Percentiles rank a stretch among this genome's conserved stretches.
Evolutionary conservation across 768 basidiomycete genomes (phyloP).

Genomic region (Butyriboletus loyo): DNA sequence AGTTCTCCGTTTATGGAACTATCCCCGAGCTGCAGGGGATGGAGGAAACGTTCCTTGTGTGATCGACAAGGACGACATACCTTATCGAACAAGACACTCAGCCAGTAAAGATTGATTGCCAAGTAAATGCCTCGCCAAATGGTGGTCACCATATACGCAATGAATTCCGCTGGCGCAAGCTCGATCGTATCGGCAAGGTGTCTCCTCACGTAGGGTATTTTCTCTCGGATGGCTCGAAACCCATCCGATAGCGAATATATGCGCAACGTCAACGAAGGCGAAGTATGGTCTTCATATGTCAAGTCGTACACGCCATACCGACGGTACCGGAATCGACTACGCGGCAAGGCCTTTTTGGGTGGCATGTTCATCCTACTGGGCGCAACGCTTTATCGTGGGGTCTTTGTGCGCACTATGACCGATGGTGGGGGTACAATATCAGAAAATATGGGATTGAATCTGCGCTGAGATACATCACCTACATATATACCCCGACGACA

Average conservation of each 20-base stretch:
- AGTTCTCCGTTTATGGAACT: neutral
- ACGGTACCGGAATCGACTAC: conserved; percentile 7
- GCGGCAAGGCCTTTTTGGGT: neutral
- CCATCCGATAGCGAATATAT: neutral
- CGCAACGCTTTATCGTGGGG: neutral
- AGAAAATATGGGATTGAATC: neutral
- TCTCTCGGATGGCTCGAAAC: neutral
- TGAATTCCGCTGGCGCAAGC: conserved; percentile 20
- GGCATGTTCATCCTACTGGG: neutral
- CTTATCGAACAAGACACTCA: conserved; percentile 30
- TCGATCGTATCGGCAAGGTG: conserved; percentile 15
- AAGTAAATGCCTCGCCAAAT: conserved; percentile 33
- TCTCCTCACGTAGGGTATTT: conserved; percentile 1
- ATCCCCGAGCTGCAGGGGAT: conserved; percentile 14
- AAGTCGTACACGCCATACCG: conserved; percentile 23
- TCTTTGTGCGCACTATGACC: neutral
- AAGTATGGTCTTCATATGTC: conserved; percentile 15
- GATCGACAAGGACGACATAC: conserved; percentile 5
- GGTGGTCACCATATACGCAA: conserved; percentile 25
- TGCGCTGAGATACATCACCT: neutral
- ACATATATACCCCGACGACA: conserved; percentile 13
- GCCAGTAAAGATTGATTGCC: conserved; percentile 35
- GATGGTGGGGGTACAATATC: neutral
- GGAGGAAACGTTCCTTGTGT: neutral
- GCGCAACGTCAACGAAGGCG: neutral